Evolutionary conservation across 805 yeast genomes (phyloP).

Genomic region (Starmerella geochares): DNA sequence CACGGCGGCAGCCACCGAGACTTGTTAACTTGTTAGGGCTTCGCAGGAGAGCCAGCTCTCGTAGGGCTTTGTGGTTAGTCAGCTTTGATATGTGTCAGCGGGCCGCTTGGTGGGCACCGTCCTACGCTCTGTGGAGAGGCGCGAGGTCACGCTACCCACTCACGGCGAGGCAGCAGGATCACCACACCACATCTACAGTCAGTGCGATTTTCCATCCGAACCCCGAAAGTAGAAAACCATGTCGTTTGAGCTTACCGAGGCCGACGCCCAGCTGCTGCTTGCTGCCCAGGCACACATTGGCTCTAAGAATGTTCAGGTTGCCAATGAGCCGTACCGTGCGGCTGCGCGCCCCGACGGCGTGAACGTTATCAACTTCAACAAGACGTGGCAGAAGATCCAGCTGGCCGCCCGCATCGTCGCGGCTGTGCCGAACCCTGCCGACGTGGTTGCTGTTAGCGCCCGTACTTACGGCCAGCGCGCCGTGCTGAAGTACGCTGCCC

Average conservation of each 20-base stretch:
- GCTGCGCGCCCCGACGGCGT: conserved; percentile 38
- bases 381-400: conserved; percentile 99
- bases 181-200: conserved; percentile 5
- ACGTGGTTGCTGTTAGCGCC: conserved; percentile 96
- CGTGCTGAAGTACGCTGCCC: conserved; percentile 97
- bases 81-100: background rate
- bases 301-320: conserved; percentile 96
- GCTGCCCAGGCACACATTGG: conserved; percentile 99
- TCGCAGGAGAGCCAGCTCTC: background rate
- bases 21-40: background rate
- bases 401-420: conserved; percentile 99
- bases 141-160: conserved; percentile 7
- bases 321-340: conserved; percentile 27
- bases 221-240: conserved; percentile 13
- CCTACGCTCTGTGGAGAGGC: background rate
- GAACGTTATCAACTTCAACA: conserved; percentile 93
- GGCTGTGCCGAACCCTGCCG: conserved; percentile 97
- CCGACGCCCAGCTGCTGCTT: conserved; percentile 96
- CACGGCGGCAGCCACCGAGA: too few relatives aligned
- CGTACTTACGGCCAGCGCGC: conserved; percentile 99
- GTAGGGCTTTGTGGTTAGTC: conserved; percentile 1
- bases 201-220: conserved; percentile 10
- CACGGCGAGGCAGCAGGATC: conserved; percentile 2
- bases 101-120: background rate
- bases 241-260: conserved; percentile 60